Evolutionary conservation across 768 basidiomycete species (phyloP), one percentile per base, ranked within the genome.

Genomic region (Pulveroboletus ravenelii): DNA sequence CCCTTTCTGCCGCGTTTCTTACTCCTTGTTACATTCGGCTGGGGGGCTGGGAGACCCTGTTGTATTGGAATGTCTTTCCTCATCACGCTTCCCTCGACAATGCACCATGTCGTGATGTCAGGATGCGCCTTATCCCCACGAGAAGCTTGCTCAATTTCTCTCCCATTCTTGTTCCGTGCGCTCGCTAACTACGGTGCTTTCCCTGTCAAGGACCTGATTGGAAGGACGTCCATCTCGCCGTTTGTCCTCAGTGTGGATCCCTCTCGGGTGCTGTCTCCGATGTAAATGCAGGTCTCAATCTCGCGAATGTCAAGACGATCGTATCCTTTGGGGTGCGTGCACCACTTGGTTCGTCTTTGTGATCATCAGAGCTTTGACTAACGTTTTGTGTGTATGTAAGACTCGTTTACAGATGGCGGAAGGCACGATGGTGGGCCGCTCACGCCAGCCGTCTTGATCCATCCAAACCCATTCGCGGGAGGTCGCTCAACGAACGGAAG

Each of bases 361-460:
- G 25, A 13, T 17, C 32, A n/a, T 12, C 6, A 7, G 31, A 12
- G n/a, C 3, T 10, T 8, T 51, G 5, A 51, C 41, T 13, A 4
- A 6, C 35, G 20, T 38, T 34, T 35, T 30, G 14, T 5, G 35
- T 30, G 9, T 15, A 14, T 32, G 29, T 47, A 74, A 75, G 78
- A 80, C 51, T 77, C 74, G 9, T 80, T 74, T 50, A 79, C 77
- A 0, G 75, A 77, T 42, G 79, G 77, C 0, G 76, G 76, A 5
- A 70, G 64, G 32, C 67, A 74, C 17, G 76, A 79, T 48, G 79
- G 80, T 10, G 66, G 70, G 0, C 61, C 72, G 1, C 70, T 75
- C 17, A 58, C 64, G 0, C 74, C 75, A 5, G 60, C 79, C 0
- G 62, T 78, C 8, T 38, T 79, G 15, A 61, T 57, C 1, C 72